Conservation (phyloP, 2,329 filamentous ascomycete species). For the Fusarium haematococcum region DNA sequence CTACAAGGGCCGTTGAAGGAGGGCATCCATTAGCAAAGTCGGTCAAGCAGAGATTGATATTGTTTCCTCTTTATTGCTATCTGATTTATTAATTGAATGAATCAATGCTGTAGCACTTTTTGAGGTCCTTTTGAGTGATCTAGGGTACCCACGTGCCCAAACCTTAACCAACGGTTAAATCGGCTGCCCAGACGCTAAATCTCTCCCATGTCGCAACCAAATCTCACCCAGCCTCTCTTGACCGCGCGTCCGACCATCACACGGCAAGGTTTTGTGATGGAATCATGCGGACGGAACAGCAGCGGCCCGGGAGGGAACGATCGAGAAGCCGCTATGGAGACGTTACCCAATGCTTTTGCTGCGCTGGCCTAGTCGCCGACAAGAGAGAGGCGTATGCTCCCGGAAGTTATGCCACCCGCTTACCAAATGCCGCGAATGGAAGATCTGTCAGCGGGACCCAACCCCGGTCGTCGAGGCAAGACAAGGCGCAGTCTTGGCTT, state of each 20-base stretch:
- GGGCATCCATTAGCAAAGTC: neutral
- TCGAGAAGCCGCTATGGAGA: neutral
- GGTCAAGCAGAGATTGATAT: neutral
- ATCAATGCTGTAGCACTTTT: neutral
- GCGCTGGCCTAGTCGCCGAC: conserved; percentile 9
- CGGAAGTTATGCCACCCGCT: conserved; percentile 23
- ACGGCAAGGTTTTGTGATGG: neutral
- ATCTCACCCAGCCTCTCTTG: conserved; percentile 33
- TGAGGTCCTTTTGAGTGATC: neutral
- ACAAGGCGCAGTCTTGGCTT: neutral
- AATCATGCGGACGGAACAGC: neutral
- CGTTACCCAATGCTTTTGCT: neutral
- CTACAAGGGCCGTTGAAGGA: neutral
- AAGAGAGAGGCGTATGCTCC: neutral
- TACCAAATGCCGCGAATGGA: neutral
- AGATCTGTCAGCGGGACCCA: neutral
- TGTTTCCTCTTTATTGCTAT: neutral
- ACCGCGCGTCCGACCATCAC: conserved; percentile 28
- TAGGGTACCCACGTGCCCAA: conserved; percentile 1
- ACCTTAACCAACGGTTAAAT: conserved; percentile 1
- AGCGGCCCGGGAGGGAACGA: neutral
- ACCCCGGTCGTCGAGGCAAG: neutral
- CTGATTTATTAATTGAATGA: neutral
- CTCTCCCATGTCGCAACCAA: neutral
- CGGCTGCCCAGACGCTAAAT: neutral